Conservation (phyloP, 306 rosid species). For the Alnus glutinosa region DNA sequence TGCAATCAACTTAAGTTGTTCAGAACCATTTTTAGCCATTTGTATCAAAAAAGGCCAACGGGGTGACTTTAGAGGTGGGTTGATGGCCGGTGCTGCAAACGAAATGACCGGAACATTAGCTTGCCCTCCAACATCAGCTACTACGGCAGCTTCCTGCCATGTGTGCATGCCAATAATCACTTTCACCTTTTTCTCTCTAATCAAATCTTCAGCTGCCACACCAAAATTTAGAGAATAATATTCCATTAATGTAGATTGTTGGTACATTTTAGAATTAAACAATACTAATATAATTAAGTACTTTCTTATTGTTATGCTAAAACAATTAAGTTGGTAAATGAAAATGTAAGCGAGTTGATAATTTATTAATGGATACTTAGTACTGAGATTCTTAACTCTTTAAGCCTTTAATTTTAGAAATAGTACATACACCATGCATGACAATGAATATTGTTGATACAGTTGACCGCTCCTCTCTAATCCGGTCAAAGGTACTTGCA, state of each 20-base stretch:
- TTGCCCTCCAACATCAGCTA: slow-evolving; percentile 49
- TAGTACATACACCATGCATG: too few species aligned
- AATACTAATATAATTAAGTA: too few species aligned
- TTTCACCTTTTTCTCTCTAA: slow-evolving; percentile 32
- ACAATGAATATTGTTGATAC: too few species aligned
- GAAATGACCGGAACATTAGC: slow-evolving; percentile 57
- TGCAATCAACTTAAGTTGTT: slow-evolving; percentile 46
- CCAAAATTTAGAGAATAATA: neutral
- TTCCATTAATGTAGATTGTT: neutral
- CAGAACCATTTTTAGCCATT: slow-evolving; percentile 36
- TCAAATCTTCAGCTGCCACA: slow-evolving; percentile 50
- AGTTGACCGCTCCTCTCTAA: too few species aligned
- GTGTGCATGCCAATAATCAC: slow-evolving; percentile 55
- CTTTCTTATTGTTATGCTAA: too few species aligned
- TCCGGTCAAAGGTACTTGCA: too few species aligned
- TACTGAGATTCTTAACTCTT: too few species aligned
- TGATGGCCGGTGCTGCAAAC: slow-evolving; percentile 50
- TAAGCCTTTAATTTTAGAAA: too few species aligned
- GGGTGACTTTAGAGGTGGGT: slow-evolving; percentile 32
- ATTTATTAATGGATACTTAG: too few species aligned
- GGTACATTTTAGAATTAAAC: neutral
- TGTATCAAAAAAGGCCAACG: slow-evolving; percentile 53
- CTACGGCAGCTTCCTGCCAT: slow-evolving; percentile 59
- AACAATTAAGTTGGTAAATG: too few species aligned
- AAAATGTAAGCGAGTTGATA: too few species aligned